Evolutionary conservation across 345 rosid species (phyloP), one percentile per base, ranked within the genome.

Genomic region (Eucalyptus pauciflora): DNA sequence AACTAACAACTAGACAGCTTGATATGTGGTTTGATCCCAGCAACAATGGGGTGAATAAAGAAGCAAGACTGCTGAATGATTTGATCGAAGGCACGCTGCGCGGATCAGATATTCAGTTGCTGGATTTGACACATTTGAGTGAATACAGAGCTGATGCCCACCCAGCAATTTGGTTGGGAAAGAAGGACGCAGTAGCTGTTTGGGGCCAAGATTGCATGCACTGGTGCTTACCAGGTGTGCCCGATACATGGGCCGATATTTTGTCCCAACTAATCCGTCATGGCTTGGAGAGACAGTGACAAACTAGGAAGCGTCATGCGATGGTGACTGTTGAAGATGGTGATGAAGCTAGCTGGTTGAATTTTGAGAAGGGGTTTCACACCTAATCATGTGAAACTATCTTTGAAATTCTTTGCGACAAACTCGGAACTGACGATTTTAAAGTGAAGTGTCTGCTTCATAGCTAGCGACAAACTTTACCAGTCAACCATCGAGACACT

Each of bases 141-240:
- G 99, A 98, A 92, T 97, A 92, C 90, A 94, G 99, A 92, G 99
- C 98, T 37, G 99, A 97, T 93, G 99, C 97, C 58, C 99, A 96
- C 91, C 99, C 98, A 3, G 99, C 99, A 11, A 95, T 95, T 71
- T 97, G 99, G 99, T 87, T 97, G 86, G 99, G 99, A 88, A 96
- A 98, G 94, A 96, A 96, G 90, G 97, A 93, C 51, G 98, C 99
- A 1, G 99, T 98, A 49, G 96, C 95, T 8, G 90, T 91, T 56
- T 97, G 99, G 98, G 98, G 99, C 88, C 99, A 98, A 91, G 99
- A 98, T 91, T 98, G 99, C 94, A 93, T 98, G 99, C 99, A 98
- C 79, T 98, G 99, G 99, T 98, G 99, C 95, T 93, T 98, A 37
- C 99, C 99, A 0, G 99, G 99, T 85, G 93, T 98, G 51, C 99